Base-by-base conservation (phyloP, 768 basidiomycete genomes). In the Cantharellus cinnabarinus region DNA sequence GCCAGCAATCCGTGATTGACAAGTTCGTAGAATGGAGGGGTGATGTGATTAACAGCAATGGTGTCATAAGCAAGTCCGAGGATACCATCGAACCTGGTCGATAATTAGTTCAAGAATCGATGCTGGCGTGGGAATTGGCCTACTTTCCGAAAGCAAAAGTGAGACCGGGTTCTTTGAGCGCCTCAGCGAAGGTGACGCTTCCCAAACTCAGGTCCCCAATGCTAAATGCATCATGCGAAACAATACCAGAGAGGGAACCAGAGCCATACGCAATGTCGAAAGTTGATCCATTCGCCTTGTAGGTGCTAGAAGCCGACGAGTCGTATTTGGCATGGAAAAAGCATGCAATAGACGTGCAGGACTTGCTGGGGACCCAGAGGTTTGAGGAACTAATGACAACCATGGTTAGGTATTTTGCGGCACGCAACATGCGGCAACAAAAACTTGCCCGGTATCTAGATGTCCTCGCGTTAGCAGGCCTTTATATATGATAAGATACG, bases 121-220 rank as follows among this genome's bases (percentile, higher is more conserved):
- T 48, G 44, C 44, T 10, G 10, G 29, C 10, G 44, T 48, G 44
- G 29, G 44, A 48, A 48, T 48, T 14, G 7, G 74, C 85, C 66
- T 65, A 89, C 85, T 85, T 90, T 67, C 89, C 90, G 64, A 94
- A 97, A 37, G 95, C 94, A 68, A 99, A 99, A 3, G 93, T 83
- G 55, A 99, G 81, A 51, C 95, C 95, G 29, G 95, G 95, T 68
- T 98, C 94, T 70, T 89, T 88, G 60, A 81, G 83, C 2, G 93
- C 89, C 73, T 98, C 95, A 5, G 91, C 94, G 65, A 99, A 99
- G 67, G 90, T 83, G 68, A 88, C 86, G 7, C 71, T 62, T 65
- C 73, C 75, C 69, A 99, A 77, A 37, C 69, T 69, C 52, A 99
- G 68, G 68, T 95, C 95, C 42, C 89, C 90, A 61, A 99, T 90